Evolutionary conservation across 2,329 filamentous ascomycete genomes (phyloP), one percentile per base, ranked within the genome.

Genomic region (Beauveria varroae): DNA sequence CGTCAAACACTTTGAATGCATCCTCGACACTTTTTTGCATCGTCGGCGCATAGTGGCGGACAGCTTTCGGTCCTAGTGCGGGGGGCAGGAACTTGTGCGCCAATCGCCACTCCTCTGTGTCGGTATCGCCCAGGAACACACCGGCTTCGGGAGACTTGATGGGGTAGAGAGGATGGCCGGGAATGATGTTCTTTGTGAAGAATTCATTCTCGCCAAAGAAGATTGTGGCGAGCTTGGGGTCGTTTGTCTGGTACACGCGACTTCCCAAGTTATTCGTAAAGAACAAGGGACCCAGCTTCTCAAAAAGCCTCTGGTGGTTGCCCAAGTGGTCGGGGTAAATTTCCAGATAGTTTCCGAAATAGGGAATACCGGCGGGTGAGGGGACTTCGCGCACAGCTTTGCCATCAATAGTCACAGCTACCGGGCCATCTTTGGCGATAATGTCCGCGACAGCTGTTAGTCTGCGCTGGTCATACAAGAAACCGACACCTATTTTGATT

Each of bases 31-130:
- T 80, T 52, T 75, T 69, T 64, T 86, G 82, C 82, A 87, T 86
- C 0, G 76, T 78, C 0, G 84, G 82, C 0, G 81, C 78, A 63
- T 87, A 86, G 65, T 86, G 84, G 1, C 80, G 74, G 5, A 87
- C 82, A 0, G 84, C 84, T 67, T 84, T 85, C 37, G 84, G 83
- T 0, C 79, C 78, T 12, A 87, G 72, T 0, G 82, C 80, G 0
- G 85, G 83, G 0, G 84, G 82, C 0, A 87, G 65, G 69, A 86
- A 87, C 68, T 87, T 87, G 74, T 87, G 85, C 0, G 80, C 78
- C 0, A 78, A 66, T 26, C 70, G 68, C 79, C 79, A 85, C 60
- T 78, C 75, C 18, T 77, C 73, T 0, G 77, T 79, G 22, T 81
- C 75, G 0, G 81, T 84, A 65, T 84, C 81, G 63, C 76, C 74